A percentile compares a stretch with the other conserved stretches of the same genome.
Conservation (phyloP, 495 filamentous ascomycete genomes). For the Schizothecium vesticola region DNA sequence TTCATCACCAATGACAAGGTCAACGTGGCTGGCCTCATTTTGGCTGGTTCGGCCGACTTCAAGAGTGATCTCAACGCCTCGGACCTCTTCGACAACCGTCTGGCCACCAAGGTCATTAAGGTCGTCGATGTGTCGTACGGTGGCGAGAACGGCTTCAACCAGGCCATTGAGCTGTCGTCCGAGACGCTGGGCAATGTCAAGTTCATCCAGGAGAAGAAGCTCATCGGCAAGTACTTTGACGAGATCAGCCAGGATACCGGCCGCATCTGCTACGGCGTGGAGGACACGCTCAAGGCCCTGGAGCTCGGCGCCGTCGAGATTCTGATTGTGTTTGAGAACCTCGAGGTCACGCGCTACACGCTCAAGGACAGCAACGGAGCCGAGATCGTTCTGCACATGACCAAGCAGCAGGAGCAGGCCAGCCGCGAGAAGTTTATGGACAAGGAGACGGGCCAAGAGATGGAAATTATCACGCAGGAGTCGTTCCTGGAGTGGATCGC, state of each 20-base stretch:
- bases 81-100: slow-evolving; percentile 89
- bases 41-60: slow-evolving; percentile 97
- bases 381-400: slow-evolving; percentile 77
- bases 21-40: slow-evolving; percentile 89
- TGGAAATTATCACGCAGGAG: slow-evolving; percentile 80
- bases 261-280: slow-evolving; percentile 93
- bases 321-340: slow-evolving; percentile 95
- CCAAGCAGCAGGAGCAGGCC: slow-evolving; percentile 69
- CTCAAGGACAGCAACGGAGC: slow-evolving; percentile 69
- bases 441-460: slow-evolving; percentile 90
- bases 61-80: slow-evolving; percentile 98
- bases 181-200: slow-evolving; percentile 99
- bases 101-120: slow-evolving; percentile 95
- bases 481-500: slow-evolving; percentile 98
- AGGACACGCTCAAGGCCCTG: slow-evolving; percentile 95
- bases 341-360: slow-evolving; percentile 86
- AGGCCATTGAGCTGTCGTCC: slow-evolving; percentile 89
- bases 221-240: slow-evolving; percentile 97
- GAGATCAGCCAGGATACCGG: slow-evolving; percentile 97
- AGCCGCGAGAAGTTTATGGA: slow-evolving; percentile 85
- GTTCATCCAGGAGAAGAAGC: slow-evolving; percentile 99
- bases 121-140: slow-evolving; percentile 98
- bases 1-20: slow-evolving; percentile 97
- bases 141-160: slow-evolving; percentile 99
- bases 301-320: slow-evolving; percentile 92